Percentiles rank a stretch among this genome's conserved stretches.
Conservation (phyloP, 768 basidiomycete species). For the Boletellus emodensis region DNA sequence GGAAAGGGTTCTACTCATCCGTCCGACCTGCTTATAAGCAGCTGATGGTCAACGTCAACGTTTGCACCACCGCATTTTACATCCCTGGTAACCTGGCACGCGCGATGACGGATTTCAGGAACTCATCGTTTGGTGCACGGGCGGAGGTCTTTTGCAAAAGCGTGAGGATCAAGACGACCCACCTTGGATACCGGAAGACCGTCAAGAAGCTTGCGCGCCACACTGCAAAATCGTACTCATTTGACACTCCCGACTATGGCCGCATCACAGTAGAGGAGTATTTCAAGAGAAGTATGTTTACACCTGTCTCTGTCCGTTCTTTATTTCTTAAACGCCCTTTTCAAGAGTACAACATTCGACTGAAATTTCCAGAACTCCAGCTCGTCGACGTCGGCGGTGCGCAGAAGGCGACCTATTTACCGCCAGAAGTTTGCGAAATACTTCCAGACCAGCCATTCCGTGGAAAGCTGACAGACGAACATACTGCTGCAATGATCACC, state of each 20-base stretch:
- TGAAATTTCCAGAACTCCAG: slow-evolving; percentile 39
- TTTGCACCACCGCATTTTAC: slow-evolving; percentile 50
- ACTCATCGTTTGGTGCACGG: slow-evolving; percentile 57
- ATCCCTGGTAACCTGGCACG: slow-evolving; percentile 40
- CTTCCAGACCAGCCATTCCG: slow-evolving; percentile 38
- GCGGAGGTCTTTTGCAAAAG: slow-evolving; percentile 59
- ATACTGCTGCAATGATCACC: slow-evolving; percentile 49
- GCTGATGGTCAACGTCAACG: slow-evolving; percentile 53
- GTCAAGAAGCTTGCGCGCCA: slow-evolving; percentile 50
- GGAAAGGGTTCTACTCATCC: slow-evolving; percentile 48
- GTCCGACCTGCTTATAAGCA: slow-evolving; percentile 39
- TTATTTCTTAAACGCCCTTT: background rate
- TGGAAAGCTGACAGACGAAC: slow-evolving; percentile 55
- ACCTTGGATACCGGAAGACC: slow-evolving; percentile 73
- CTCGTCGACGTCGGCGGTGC: slow-evolving; percentile 47
- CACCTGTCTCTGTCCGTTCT: background rate
- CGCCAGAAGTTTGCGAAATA: slow-evolving; percentile 48
- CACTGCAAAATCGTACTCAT: slow-evolving; percentile 38
- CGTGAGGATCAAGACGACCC: slow-evolving; percentile 60
- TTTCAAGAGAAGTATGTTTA: slow-evolving; percentile 42
- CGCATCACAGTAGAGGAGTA: slow-evolving; percentile 46
- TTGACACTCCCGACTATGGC: slow-evolving; percentile 38
- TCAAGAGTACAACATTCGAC: slow-evolving; percentile 40
- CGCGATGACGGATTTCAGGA: slow-evolving; percentile 39
- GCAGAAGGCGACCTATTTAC: slow-evolving; percentile 38